Base-by-base conservation (phyloP, 768 basidiomycete species). In the Dioszegia hungarica region DNA sequence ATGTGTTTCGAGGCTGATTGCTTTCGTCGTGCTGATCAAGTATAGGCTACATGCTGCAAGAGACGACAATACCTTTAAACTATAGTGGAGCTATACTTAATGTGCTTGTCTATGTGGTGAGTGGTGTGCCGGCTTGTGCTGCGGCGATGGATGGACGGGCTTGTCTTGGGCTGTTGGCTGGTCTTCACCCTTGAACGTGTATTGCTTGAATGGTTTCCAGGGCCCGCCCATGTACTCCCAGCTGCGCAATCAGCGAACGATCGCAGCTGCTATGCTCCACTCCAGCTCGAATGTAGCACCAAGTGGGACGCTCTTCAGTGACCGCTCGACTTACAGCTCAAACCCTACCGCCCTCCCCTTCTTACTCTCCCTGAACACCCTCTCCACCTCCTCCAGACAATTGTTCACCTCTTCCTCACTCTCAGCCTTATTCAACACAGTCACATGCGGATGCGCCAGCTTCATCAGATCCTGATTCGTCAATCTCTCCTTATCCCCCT, bases 191-290 rank as follows among this genome's bases (percentile, higher is more conserved):
- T 51, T 43, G 44, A 71, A 60, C 39, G 39, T 48, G 40, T 68
- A 71, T 19, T 58, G 46, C 47, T 64, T 65, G 28, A 71, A 48
- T 3, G 60, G 56, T 27, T 60, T 59, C 69, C 69, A 71, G 8
- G 69, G 66, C 4, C 69, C 69, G n/a, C 66, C 62, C 6, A 60
- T 43, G 33, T 71, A 71, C 43, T 71, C 69, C 66, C 66, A 71
- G 19, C 68, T 67, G 55, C 5, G 19, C 25, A 27, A 38, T 38
- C 47, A 56, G 53, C 29, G 20, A n/a, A n/a, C n/a, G n/a, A n/a
- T 12, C 45, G 17, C 34, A 51, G 39, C 31, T 33, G 31, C 31
- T 33, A 33, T 33, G 40, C 57, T n/a, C 29, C 20, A 34, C 25
- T 28, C 31, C 47, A 57, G 20, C 14, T n/a, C n/a, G n/a, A n/a